Percentiles rank a stretch among this genome's conserved stretches.
These are phyloP conservation scores for Coprinopsis sp. DNA, from an alignment of 768 basidiomycete genomes.

Conservation along the genomic window DNA sequence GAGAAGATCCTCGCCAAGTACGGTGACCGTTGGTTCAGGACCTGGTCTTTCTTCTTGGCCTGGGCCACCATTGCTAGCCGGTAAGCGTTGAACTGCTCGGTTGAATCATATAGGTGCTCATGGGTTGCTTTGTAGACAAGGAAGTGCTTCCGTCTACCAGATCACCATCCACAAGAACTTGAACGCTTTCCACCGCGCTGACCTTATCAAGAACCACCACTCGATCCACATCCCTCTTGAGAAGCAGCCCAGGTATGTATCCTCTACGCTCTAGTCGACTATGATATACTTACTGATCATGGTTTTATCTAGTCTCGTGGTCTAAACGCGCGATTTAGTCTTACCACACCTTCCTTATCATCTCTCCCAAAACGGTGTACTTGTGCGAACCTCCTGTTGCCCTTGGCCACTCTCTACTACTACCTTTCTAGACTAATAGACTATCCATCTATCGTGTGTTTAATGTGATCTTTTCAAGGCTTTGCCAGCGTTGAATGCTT, in stretches of 20 bases:
- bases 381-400: no score
- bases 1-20: slow-evolving; percentile 86
- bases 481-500: no score
- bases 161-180: slow-evolving; percentile 98
- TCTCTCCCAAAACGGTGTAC: background rate
- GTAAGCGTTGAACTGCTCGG: slow-evolving; percentile 29
- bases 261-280: background rate
- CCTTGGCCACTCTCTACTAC: background rate
- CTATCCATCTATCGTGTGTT: no score
- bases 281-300: background rate
- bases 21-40: slow-evolving; percentile 89
- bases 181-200: slow-evolving; percentile 89
- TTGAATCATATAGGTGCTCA: slow-evolving; percentile 1
- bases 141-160: slow-evolving; percentile 91
- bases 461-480: no score
- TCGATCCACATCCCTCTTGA: slow-evolving; percentile 67
- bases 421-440: background rate
- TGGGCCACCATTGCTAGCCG: slow-evolving; percentile 82
- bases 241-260: slow-evolving; percentile 45
- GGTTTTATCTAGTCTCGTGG: slow-evolving; percentile 6
- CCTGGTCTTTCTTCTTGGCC: slow-evolving; percentile 97
- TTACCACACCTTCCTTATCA: background rate
- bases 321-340: slow-evolving; percentile 2
- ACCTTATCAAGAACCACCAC: slow-evolving; percentile 77
- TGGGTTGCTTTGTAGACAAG: slow-evolving; percentile 52